Base-by-base conservation (phyloP, 495 filamentous ascomycete species). In the Penicillium bovifimosum region DNA sequence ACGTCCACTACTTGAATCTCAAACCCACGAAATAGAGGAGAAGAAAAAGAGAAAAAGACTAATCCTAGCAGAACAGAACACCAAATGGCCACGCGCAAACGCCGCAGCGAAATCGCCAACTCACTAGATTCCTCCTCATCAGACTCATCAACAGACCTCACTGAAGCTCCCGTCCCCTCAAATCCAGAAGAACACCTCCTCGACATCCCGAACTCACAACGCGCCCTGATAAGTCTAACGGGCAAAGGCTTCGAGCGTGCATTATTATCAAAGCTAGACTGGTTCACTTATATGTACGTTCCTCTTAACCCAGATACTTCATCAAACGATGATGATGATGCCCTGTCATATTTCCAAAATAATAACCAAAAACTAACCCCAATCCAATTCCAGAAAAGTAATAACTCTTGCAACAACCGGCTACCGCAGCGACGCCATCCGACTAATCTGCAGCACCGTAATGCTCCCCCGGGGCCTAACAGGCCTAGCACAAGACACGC, bases 181-280 rank as follows among this genome's bases (percentile, higher is more conserved):
- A 68, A 73, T 41, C 60, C 73, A 32, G 72, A 81, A 39, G 65
- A 71, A 32, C 74, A 76, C 36, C 67, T 62, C 57, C 47, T 81
- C 27, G 70, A 82, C 47, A 82, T 90, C 52, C 76, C 80, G 5
- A 82, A 78, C 0, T 68, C 86, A n/a, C 65, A 59, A 3, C 85
- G 86, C 57, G 61, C 69, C 31, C 62, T 82, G 40, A 81, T 91
- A 62, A 86, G 81, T 61, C 76, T 93, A 50, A 90, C 87, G 24
- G 87, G 87, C n/a, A 75, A 75, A 29, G 72, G 75, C 1, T 90
- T 90, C 56, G 84, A 89, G 59, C 63, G 76, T 1, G 76, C 79
- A n/a, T 73, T 96, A 13, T 59, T 92, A 18, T 75, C 77, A 67
- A 76, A 79, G 61, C 69, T 95, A n/a, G 80, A 81, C 44, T 88